Base-by-base conservation (phyloP, 2,329 filamentous ascomycete species). In the Ophiocordyceps camponoti-rufipedis region DNA sequence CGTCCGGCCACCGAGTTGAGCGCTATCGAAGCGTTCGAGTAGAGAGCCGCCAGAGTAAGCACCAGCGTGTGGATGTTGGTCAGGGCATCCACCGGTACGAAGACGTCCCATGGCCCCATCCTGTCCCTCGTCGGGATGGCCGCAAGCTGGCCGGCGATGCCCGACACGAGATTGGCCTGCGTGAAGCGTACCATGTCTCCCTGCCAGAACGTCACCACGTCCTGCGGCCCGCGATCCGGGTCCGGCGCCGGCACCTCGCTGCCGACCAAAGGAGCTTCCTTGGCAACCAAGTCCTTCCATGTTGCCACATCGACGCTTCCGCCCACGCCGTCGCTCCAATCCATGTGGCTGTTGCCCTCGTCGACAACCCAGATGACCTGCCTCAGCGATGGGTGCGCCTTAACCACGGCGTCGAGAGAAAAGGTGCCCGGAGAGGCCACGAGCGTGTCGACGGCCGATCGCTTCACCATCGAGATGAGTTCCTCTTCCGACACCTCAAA, bases 311-410 rank as follows among this genome's bases (percentile, higher is more conserved):
- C 83, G 49, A 94, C 70, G 49, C 72, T 78, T 47, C 81, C 75
- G 14, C 81, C 81, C 47, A 81, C 80, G 44, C 83, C 82, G 56
- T 82, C 75, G 11, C 88, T 88, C 88, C 89, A 98, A 62, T 94
- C 88, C 72, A 98, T 82, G 58, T 96, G 89, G 53, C 78, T 77
- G 66, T 80, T 95, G 40, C 86, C 86, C 56, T 86, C 76, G 55
- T 95, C 89, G 5, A 93, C 86, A 12, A 95, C 88, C 85, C 88
- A 96, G 53, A 95, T 75, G 31, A 94, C 71, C 53, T 87, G 78
- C 49, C 79, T 80, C 42, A 98, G 71, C 35, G 74, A 71, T 5
- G 80, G 72, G 55, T 84, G 86, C 45, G 69, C 72, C 54, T 80
- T 75, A 45, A 78, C 72, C 12, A 94, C 73, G 35, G 73, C 66